Percentiles rank a stretch among this genome's conserved stretches.
Evolutionary conservation across 1,284 basidiomycete species (phyloP).

Genomic region (Serendipita sp.): DNA sequence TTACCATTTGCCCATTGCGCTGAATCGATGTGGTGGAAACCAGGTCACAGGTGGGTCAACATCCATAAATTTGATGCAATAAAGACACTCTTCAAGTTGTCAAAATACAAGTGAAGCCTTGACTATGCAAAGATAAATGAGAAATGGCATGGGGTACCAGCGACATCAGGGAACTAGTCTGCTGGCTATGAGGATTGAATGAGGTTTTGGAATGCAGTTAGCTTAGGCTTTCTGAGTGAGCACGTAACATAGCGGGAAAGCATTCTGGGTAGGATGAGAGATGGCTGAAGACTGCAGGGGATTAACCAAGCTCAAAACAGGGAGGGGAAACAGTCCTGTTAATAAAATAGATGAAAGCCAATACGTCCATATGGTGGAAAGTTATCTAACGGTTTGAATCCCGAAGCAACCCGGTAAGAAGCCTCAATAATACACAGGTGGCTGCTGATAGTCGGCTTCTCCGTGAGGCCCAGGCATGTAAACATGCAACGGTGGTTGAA

Average conservation of each 20-base stretch:
- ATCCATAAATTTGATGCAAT: not conserved
- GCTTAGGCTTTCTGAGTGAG: not conserved
- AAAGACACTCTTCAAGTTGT: not conserved
- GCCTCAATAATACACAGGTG: conserved; percentile 1
- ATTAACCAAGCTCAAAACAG: too few relatives aligned
- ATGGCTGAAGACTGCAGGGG: too few relatives aligned
- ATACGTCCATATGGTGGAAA: too few relatives aligned
- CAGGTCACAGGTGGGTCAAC: not conserved
- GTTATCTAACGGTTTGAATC: too few relatives aligned
- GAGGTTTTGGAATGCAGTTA: not conserved
- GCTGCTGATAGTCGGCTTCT: not conserved
- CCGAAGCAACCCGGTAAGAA: not conserved
- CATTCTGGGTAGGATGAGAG: too few relatives aligned
- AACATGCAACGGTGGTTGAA: not conserved
- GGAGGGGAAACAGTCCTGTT: too few relatives aligned
- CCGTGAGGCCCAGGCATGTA: not conserved
- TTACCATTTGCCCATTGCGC: conserved; percentile 3
- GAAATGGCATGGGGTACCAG: not conserved
- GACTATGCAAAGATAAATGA: not conserved
- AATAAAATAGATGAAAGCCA: too few relatives aligned
- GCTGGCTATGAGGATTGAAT: not conserved
- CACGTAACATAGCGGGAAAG: too few relatives aligned
- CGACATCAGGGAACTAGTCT: not conserved
- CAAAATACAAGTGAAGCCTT: not conserved
- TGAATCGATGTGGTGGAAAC: not conserved